Conservation (phyloP, 75 land plant species). For the Sequoia sempervirens region DNA sequence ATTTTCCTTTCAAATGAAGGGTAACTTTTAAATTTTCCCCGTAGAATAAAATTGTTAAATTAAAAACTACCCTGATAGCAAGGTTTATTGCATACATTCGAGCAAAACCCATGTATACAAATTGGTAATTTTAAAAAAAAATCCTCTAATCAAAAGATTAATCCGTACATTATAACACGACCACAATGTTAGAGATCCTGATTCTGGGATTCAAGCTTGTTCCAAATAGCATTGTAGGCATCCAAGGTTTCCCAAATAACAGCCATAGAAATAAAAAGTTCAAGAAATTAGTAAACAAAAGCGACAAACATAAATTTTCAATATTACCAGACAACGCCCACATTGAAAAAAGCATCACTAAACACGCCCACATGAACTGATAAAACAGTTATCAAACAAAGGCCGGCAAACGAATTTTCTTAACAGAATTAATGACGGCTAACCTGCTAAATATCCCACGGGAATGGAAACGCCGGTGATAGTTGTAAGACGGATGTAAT, state of each 20-base stretch:
- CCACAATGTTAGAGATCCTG: too few relatives aligned
- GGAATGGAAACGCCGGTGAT: slow-evolving; percentile 77
- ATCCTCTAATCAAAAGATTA: not conserved
- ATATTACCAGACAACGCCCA: not conserved
- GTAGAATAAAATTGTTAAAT: too few relatives aligned
- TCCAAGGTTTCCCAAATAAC: not conserved
- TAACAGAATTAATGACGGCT: not conserved
- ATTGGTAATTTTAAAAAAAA: too few relatives aligned
- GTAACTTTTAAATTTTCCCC: too few relatives aligned
- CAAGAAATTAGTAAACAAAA: too few relatives aligned
- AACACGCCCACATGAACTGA: not conserved
- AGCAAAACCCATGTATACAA: not conserved
- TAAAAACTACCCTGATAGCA: not conserved
- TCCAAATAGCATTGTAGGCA: not conserved
- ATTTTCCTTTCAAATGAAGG: too few relatives aligned
- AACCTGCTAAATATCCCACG: slow-evolving; percentile 66
- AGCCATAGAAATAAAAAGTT: not conserved
- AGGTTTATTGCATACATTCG: not conserved
- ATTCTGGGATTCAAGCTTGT: too few relatives aligned
- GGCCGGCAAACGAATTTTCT: not conserved
- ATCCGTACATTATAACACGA: too few relatives aligned
- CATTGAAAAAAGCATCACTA: too few relatives aligned
- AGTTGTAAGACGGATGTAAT: slow-evolving; percentile 72
- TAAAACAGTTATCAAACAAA: not conserved
- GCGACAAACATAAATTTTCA: not conserved